These are phyloP conservation scores for Dissophora ornata DNA, from an alignment of 192 early-diverging fungal species.

Conservation along the genomic window DNA sequence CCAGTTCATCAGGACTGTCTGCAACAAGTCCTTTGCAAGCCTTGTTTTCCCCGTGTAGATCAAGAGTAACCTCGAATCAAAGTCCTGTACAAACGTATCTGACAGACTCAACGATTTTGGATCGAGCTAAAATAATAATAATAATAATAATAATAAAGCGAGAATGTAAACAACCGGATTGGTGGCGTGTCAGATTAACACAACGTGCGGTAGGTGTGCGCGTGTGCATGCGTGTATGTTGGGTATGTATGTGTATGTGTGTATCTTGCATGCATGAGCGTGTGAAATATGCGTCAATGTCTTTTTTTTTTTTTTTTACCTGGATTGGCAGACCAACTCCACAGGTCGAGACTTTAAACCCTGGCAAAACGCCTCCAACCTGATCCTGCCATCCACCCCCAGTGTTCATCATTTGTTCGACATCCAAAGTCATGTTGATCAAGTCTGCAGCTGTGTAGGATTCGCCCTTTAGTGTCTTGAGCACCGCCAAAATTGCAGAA, in stretches of 20 bases:
- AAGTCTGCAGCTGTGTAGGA: conserved; percentile 28
- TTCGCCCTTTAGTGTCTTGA: conserved; percentile 26
- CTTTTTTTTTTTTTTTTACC: no score
- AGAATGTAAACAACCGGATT: no score
- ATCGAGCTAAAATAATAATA: no score
- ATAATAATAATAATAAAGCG: no score
- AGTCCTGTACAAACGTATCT: conserved; percentile 1
- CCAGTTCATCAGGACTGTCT: conserved; percentile 47
- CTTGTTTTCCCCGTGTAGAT: conserved; percentile 49
- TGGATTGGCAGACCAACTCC: conserved; percentile 31
- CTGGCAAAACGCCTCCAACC: conserved; percentile 40
- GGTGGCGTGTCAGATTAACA: no score
- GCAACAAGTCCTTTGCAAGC: conserved; percentile 48
- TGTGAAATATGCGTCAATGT: no score
- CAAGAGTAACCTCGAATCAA: conserved; percentile 31
- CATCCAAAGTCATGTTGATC: conserved; percentile 37
- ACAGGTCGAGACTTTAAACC: conserved; percentile 35
- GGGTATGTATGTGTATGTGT: no score
- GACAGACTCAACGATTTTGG: conserved; percentile 16
- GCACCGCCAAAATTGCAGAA: conserved; percentile 35
- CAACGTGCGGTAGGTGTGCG: no score
- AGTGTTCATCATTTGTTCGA: conserved; percentile 56
- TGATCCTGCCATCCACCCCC: conserved; percentile 55
- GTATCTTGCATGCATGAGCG: no score
- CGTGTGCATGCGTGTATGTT: no score